A percentile compares a stretch with the other conserved stretches of the same genome.
Evolutionary conservation across 306 rosid species (phyloP).

Genomic region (Hippophae tibetana): DNA sequence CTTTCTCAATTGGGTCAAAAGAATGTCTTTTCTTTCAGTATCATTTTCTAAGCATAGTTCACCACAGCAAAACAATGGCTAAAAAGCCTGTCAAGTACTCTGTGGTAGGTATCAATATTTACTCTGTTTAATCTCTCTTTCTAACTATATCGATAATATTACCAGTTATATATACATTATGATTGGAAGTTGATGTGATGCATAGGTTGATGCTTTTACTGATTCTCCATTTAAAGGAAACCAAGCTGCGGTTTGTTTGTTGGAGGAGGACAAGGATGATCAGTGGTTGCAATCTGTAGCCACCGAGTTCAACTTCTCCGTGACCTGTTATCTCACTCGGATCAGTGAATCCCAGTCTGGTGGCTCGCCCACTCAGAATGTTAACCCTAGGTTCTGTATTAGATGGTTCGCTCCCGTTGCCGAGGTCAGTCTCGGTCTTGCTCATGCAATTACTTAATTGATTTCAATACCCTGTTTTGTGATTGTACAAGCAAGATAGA

Average conservation of each 20-base stretch:
- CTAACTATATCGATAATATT: too few relatives aligned
- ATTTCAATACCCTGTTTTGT: not conserved
- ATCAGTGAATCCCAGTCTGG: not conserved
- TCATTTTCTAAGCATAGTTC: too few relatives aligned
- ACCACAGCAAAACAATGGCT: too few relatives aligned
- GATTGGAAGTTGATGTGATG: not conserved
- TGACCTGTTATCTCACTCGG: slow-evolving; percentile 8
- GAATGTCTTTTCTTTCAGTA: too few relatives aligned
- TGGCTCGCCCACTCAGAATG: not conserved
- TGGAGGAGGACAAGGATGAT: slow-evolving; percentile 12
- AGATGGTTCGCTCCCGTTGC: slow-evolving; percentile 12
- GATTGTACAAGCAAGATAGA: not conserved
- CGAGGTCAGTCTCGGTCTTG: not conserved
- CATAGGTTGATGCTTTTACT: slow-evolving; percentile 8
- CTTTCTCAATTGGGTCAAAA: too few relatives aligned
- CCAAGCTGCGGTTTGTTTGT: slow-evolving; percentile 14
- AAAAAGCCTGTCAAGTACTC: too few relatives aligned
- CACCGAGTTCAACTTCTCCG: slow-evolving; percentile 3
- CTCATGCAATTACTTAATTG: not conserved
- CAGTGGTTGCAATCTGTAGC: slow-evolving; percentile 10
- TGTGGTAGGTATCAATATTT: not conserved
- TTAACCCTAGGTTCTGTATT: slow-evolving; percentile 4
- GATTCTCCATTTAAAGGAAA: slow-evolving; percentile 16
- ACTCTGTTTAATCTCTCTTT: not conserved
- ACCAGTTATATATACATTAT: too few relatives aligned